These are phyloP conservation scores for Acanthamoeba royreba DNA, from an alignment of 208 protist species.

Conservation along the genomic window DNA sequence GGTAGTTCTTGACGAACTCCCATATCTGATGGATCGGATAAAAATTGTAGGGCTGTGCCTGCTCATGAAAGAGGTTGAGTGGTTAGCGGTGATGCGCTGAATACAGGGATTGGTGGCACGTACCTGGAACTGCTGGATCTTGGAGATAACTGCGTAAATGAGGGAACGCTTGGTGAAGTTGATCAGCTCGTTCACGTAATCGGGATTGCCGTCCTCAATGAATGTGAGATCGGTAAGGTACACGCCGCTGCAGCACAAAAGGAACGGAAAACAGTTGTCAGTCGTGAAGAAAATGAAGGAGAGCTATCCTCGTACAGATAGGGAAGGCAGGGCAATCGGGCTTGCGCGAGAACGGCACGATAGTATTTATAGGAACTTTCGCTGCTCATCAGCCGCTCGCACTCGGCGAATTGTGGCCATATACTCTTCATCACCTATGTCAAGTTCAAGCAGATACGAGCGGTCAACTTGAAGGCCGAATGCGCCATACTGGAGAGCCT, in stretches of 20 bases:
- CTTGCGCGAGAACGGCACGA: not conserved
- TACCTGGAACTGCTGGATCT: conserved; percentile 69
- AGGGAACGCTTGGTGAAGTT: conserved; percentile 75
- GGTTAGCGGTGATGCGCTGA: too few relatives aligned
- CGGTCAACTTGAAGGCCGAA: not conserved
- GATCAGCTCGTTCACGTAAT: conserved; percentile 66
- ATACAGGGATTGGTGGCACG: too few relatives aligned
- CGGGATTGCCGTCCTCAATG: conserved; percentile 77
- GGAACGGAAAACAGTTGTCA: not conserved
- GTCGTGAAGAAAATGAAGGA: too few relatives aligned
- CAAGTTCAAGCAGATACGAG: not conserved
- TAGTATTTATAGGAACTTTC: conserved; percentile 2
- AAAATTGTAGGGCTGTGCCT: conserved; percentile 31
- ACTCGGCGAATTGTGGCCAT: conserved; percentile 12
- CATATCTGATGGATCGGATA: conserved; percentile 30
- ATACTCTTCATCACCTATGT: not conserved
- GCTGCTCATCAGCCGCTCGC: conserved; percentile 22
- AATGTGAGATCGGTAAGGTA: conserved; percentile 79
- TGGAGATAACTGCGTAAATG: conserved; percentile 58
- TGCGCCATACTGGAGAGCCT: too few relatives aligned
- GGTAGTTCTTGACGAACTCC: not conserved
- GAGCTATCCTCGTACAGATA: too few relatives aligned
- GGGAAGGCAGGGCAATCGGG: conserved; percentile 49
- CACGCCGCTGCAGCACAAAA: conserved; percentile 37
- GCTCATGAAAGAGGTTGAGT: too few relatives aligned